Evolutionary conservation across 2,329 filamentous ascomycete genomes (phyloP).

Genomic region (Beauveria caledonica): DNA sequence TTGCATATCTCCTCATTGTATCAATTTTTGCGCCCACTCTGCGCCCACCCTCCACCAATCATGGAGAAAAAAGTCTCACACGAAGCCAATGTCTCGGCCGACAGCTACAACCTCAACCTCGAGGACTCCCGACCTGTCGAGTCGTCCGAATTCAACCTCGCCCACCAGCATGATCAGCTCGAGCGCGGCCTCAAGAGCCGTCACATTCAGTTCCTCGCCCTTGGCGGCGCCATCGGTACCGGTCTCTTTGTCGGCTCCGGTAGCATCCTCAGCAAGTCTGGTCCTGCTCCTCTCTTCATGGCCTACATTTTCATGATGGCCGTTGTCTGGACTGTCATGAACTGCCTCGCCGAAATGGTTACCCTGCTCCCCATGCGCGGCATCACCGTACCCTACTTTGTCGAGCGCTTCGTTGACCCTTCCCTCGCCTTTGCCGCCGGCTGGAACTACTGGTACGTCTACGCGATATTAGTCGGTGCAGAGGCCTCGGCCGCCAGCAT

Average conservation of each 20-base stretch:
- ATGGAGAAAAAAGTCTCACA: slow-evolving; percentile 16
- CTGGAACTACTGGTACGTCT: slow-evolving; percentile 57
- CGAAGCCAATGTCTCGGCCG: slow-evolving; percentile 11
- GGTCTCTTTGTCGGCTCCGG: slow-evolving; percentile 57
- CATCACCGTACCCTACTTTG: slow-evolving; percentile 49
- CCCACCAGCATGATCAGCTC: slow-evolving; percentile 35
- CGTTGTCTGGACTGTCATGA: slow-evolving; percentile 47
- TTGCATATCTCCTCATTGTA: not conserved
- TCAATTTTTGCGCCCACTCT: too few species aligned
- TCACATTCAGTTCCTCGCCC: slow-evolving; percentile 53
- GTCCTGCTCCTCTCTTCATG: slow-evolving; percentile 61
- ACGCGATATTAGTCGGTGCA: slow-evolving; percentile 48
- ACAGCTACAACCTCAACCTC: slow-evolving; percentile 20
- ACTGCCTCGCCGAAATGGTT: slow-evolving; percentile 46
- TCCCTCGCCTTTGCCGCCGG: slow-evolving; percentile 49
- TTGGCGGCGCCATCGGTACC: slow-evolving; percentile 53
- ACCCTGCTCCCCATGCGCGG: slow-evolving; percentile 47
- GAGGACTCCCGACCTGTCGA: slow-evolving; percentile 19
- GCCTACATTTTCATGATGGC: slow-evolving; percentile 53
- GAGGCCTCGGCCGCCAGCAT: slow-evolving; percentile 51
- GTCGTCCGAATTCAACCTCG: slow-evolving; percentile 27
- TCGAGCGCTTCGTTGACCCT: slow-evolving; percentile 46
- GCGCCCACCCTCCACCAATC: not conserved
- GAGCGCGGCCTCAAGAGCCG: slow-evolving; percentile 50
- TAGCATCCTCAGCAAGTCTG: slow-evolving; percentile 44